Evolutionary conservation across 2,329 filamentous ascomycete species (phyloP).

Genomic region (Colletotrichum sp.): DNA sequence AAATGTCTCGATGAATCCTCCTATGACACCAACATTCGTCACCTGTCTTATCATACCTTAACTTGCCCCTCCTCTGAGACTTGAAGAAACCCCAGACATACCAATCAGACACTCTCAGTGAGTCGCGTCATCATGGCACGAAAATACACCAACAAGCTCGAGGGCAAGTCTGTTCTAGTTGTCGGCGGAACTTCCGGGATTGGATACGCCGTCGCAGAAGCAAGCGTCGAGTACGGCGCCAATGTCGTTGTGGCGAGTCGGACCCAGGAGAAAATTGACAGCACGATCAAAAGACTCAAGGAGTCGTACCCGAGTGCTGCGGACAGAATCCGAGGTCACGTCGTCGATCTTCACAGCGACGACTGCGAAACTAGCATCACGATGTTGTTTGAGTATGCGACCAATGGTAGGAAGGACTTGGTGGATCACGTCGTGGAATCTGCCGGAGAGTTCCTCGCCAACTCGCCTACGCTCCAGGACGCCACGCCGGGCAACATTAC

Average conservation of each 20-base stretch:
- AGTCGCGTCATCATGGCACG: neutral
- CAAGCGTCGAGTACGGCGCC: constrained; percentile 57
- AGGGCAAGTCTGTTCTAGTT: constrained; percentile 52
- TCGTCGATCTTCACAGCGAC: neutral
- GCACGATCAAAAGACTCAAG: neutral
- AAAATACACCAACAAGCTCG: neutral
- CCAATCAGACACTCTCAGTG: neutral
- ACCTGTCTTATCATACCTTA: neutral
- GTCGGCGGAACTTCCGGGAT: constrained; percentile 70
- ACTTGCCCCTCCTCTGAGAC: neutral
- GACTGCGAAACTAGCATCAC: constrained; percentile 43
- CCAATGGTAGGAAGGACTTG: constrained; percentile 44
- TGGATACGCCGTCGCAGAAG: constrained; percentile 65
- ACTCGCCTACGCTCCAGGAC: neutral
- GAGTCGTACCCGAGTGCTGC: neutral
- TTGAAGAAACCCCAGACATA: neutral
- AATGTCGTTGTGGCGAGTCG: constrained; percentile 64
- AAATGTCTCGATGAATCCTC: neutral
- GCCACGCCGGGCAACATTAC: neutral
- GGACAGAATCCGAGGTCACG: neutral
- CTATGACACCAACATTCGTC: neutral
- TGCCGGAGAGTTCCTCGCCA: neutral
- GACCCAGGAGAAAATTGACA: constrained; percentile 54
- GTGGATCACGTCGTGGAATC: constrained; percentile 57
- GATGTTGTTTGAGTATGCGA: constrained; percentile 49